Conservation (phyloP, 225 moss, liverwort and hornwort genomes). For the Marchantia polymorpha region DNA sequence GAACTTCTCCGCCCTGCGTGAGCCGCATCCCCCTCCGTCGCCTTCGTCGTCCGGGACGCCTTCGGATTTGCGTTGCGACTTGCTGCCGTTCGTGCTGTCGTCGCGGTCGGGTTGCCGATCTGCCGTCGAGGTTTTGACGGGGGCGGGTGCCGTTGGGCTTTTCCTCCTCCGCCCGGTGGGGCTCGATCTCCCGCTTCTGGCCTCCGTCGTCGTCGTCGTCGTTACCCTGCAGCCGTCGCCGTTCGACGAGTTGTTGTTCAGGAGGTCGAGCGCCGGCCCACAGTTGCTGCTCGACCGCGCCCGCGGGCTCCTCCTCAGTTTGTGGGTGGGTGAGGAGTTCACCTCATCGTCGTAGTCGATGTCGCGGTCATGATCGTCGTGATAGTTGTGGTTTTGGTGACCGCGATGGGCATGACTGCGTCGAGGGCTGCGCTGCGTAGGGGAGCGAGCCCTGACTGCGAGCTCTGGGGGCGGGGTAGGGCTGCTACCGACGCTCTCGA, state of each 20-base stretch:
- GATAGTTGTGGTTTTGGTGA: neutral
- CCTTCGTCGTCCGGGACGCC: neutral
- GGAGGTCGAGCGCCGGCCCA: neutral
- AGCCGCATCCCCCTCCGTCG: neutral
- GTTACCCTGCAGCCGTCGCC: conserved; percentile 3
- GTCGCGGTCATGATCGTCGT: neutral
- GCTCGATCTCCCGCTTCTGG: neutral
- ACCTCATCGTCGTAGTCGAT: neutral
- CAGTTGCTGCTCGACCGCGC: neutral
- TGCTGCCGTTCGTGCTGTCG: neutral
- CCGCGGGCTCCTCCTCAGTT: neutral
- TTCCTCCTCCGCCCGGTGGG: neutral
- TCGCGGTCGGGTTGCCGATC: neutral
- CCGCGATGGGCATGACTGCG: neutral
- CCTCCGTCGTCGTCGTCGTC: neutral
- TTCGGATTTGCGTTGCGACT: neutral
- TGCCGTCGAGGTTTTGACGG: neutral
- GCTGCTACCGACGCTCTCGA: conserved; percentile 37
- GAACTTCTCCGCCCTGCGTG: neutral
- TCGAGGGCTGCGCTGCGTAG: neutral
- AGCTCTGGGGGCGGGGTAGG: conserved; percentile 16
- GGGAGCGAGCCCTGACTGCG: neutral
- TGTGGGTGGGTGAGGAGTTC: neutral
- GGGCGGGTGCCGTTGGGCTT: neutral
- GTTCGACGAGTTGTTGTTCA: neutral